phyloP scores from a whole-genome alignment of 768 basidiomycete genomes.

The Termitomyces sp. region DNA sequence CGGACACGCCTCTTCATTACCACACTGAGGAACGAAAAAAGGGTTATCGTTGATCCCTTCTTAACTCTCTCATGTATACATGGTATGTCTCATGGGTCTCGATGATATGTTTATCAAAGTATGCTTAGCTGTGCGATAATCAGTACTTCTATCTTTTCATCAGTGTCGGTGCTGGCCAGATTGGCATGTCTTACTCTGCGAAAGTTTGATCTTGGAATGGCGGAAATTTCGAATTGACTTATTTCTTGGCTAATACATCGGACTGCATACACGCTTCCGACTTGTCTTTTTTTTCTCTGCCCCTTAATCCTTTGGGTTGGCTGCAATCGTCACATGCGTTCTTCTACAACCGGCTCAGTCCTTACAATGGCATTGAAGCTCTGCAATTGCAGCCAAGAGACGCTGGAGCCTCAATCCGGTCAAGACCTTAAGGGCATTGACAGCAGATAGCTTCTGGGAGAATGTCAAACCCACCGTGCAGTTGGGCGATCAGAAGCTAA shows the following conservation, averaged over 20 bases:
- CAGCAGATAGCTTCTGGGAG: conserved; percentile 67
- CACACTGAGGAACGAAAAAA: conserved; percentile 51
- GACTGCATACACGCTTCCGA: conserved; percentile 62
- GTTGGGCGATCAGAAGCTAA: conserved; percentile 42
- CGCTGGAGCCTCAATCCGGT: conserved; percentile 58
- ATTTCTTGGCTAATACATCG: conserved; percentile 41
- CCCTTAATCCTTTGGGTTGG: conserved; percentile 57
- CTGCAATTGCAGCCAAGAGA: conserved; percentile 37
- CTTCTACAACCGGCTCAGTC: conserved; percentile 63
- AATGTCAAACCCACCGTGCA: conserved; percentile 63
- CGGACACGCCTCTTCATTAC: conserved; percentile 49
- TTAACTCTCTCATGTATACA: conserved; percentile 68
- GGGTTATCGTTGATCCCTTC: conserved; percentile 49
- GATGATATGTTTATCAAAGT: not conserved
- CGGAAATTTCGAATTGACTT: not conserved
- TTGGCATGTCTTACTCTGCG: conserved; percentile 63
- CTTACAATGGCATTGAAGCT: conserved; percentile 45
- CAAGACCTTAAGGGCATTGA: conserved; percentile 42
- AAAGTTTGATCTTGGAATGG: conserved; percentile 31
- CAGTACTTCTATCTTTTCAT: conserved; percentile 69
- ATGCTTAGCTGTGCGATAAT: not conserved
- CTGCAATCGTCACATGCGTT: conserved; percentile 45
- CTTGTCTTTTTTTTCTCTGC: conserved; percentile 54
- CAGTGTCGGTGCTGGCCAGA: conserved; percentile 71
- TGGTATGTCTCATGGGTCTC: conserved; percentile 38